Base-by-base conservation (phyloP, 345 rosid genomes). In the Passiflora organensis region DNA sequence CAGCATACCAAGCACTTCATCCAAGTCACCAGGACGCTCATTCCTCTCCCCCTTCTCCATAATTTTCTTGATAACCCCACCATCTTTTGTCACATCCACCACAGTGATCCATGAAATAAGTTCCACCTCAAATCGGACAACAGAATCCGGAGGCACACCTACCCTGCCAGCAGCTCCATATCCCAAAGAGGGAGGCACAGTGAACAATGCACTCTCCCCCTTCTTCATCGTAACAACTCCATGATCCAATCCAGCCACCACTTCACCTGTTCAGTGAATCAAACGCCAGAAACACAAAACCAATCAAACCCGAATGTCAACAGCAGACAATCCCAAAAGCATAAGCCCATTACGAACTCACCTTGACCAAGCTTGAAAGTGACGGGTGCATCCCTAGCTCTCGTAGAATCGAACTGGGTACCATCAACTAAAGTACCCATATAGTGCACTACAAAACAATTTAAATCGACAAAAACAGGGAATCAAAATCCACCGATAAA, bases 1-100 rank as follows among this genome's bases (percentile, higher is more conserved):
- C 22, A 23, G 53, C 23, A 41, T 75, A 83, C 84, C 90, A 28
- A 76, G 79, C 65, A 78, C 86, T 74, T 83, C 86, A 71, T 80
- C 90, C 38, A 81, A 68, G 59, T 78, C 78, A 57, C 76, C 53
- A 19, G 86, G 90, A 2, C 39, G 43, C 56, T 25, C 79, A 20
- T 62, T 59, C 63, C 46, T 71, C 60, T 56, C 63, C 21, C 86
- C 86, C 37, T 58, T 76, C 44, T 63, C 62, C 65, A 78, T n/a
- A 56, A 78, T 72, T 65, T 66, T 83, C 79, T 83, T 83, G 45
- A 78, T 20, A 34, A 83, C 67, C 20, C 83, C 81, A 55, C 90
- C 78, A 64, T 83, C 82, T 63, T 67, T 75, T 43, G 76, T 66
- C 28, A 83, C 58, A 58, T 83, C 70, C 70, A 78, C 80, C 50